Base-by-base conservation (phyloP, 176 grass and related monocot genomes). In the Musa itinerans region DNA sequence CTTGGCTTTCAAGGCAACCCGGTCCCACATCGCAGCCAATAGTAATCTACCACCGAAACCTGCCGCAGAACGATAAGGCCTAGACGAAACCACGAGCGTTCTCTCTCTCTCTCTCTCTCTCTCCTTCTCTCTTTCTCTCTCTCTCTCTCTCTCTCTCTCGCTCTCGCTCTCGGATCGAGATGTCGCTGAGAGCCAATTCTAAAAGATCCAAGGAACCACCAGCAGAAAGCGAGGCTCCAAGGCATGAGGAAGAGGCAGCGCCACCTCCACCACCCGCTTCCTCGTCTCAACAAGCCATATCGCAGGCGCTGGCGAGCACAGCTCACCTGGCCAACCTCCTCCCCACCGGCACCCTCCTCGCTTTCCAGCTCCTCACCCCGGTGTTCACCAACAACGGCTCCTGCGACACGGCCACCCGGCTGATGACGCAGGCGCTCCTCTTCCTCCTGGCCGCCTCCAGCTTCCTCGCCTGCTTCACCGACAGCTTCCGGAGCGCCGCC, bases 311-410 rank as follows among this genome's bases (percentile, higher is more conserved):
- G 14, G 68, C 89, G 2, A 76, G 68, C 7, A 92, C 89, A 2
- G 89, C 93, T 11, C 69, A 80, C 76, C 69, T 96, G 0, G 93
- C 89, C 0, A 96, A 96, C 76, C 89, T 92, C 3, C 87, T 96
- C 2, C 93, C 89, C 0, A 92, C 93, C 11, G 93, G 93, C 19
- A 96, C 89, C 0, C 85, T 96, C 9, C 87, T 96, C 11, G 93
- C 89, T 16, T 96, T 96, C 84, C 90, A 90, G 70, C 85, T 96
- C 5, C 85, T 96, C 2, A 77, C 87, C 2, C 89, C 93, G 0
- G 80, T 85, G 69, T 92, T 96, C 85, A 96, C 93, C 69, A 81
- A 86, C 83, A 85, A 92, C 74, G 93, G 93, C 69, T 55, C 81
- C 14, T 96, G 93, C 85, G 93, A 96, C 83, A 77, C 68, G 2